Conservation (phyloP, 306 rosid genomes). For the Rubus parviflorus region DNA sequence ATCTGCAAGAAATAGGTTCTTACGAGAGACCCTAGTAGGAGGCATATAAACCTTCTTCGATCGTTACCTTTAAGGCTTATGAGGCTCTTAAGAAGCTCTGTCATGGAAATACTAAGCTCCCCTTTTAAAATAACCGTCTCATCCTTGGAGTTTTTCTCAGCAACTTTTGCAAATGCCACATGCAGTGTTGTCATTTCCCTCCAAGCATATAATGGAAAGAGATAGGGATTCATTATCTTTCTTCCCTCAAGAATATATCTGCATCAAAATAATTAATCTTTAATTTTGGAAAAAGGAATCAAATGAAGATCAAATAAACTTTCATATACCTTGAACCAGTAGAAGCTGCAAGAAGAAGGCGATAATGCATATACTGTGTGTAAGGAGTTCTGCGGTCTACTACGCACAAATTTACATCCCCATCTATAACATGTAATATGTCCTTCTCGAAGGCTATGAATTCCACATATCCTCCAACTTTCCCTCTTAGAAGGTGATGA, state of each 20-base stretch:
- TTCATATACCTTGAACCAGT: slow-evolving; percentile 35
- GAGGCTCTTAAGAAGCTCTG: slow-evolving; percentile 33
- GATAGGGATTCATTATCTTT: slow-evolving; percentile 34
- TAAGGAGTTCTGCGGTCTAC: slow-evolving; percentile 36
- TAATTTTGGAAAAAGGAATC: slow-evolving; percentile 12
- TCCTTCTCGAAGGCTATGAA: slow-evolving; percentile 34
- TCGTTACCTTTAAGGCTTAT: slow-evolving; percentile 30
- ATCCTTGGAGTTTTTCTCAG: slow-evolving; percentile 22
- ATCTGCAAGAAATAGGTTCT: slow-evolving; percentile 37
- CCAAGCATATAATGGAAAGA: slow-evolving; percentile 34
- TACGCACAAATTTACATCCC: slow-evolving; percentile 32
- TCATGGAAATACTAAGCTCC: slow-evolving; percentile 27
- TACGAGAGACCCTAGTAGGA: slow-evolving; percentile 19
- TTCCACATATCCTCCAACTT: slow-evolving; percentile 37
- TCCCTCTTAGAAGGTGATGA: slow-evolving; percentile 30
- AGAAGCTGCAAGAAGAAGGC: slow-evolving; percentile 37
- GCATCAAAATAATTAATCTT: slow-evolving; percentile 17
- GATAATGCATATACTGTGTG: slow-evolving; percentile 39
- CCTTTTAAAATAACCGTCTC: slow-evolving; percentile 23
- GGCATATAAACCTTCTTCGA: slow-evolving; percentile 27
- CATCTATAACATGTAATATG: slow-evolving; percentile 22
- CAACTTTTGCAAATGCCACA: slow-evolving; percentile 29
- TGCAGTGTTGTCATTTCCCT: slow-evolving; percentile 31
- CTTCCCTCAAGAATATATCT: slow-evolving; percentile 40
- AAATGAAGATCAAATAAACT: background rate